Evolutionary conservation across 192 early-diverging fungal genomes (phyloP), one percentile per base, ranked within the genome.

Genomic region (Backusella morwellensis): DNA sequence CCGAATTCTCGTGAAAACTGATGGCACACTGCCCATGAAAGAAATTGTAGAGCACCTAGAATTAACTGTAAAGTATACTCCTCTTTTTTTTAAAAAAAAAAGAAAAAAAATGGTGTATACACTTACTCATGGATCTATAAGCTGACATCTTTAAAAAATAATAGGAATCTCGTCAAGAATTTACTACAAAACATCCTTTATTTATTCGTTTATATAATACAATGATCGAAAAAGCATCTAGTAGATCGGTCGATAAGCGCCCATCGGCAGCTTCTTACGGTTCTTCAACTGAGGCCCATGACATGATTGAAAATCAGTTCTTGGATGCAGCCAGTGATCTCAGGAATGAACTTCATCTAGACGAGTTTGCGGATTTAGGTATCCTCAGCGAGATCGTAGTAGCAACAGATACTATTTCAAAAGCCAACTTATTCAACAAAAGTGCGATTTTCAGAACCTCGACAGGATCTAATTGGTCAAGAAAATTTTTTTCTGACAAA

Each of bases 1-100:
- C 19, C 66, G 68, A 54, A 77, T 85, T 17, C 71, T 85, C 1
- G 84, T 85, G 0, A 75, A 76, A 66, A 74, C 73, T 47, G 82
- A 81, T 76, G 84, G 84, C 41, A 63, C 72, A 35, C 50, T 85
- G 14, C 84, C 84, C 4, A 75, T 75, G 34, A 76, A 68, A 36
- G 82, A 85, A 70, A 80, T 85, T 26, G 50, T 69, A n/a, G 52
- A 41, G 1, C 63, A 83, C 17, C 42, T 74, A 29, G 21, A 73
- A 52, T 44, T 74, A 50, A 50, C 78, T 14, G 79, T 80, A 75
- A 78, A 54, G 63, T 35, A 47, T 8, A 59, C 4, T 21, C 23
- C n/a, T n/a, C n/a, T n/a, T 8, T 54, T 52, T n/a, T 40, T 73
- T 73, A 26, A n/a, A 19, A 67, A 56, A 52, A 56, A 75, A 56